A percentile compares a stretch with the other conserved stretches of the same genome.
Conservation (phyloP, 1,284 basidiomycete species). For the Pseudozyma pruni region DNA sequence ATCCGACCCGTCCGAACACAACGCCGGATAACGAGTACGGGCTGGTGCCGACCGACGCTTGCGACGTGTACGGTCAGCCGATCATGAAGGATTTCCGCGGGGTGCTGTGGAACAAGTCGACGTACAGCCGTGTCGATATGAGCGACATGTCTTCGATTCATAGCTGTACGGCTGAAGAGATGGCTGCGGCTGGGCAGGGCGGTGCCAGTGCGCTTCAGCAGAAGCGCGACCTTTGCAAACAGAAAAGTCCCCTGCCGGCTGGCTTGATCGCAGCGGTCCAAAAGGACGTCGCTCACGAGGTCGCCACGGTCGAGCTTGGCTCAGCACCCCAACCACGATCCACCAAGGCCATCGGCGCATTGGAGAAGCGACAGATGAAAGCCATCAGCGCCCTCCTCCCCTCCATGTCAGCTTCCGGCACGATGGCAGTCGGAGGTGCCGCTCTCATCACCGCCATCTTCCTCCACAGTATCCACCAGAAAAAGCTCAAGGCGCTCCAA, state of each 20-base stretch:
- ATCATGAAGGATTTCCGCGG: constrained; percentile 27
- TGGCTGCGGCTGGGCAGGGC: background rate
- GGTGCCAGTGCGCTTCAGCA: background rate
- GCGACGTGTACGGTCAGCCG: constrained; percentile 20
- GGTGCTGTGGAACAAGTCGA: constrained; percentile 35
- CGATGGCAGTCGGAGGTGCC: constrained; percentile 7
- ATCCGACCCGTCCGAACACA: constrained; percentile 16
- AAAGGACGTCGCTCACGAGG: background rate
- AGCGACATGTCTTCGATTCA: constrained; percentile 17
- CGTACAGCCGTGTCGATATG: constrained; percentile 12
- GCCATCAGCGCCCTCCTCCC: constrained; percentile 3
- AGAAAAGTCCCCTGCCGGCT: background rate
- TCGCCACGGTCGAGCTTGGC: background rate
- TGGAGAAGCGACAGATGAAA: constrained; percentile 16
- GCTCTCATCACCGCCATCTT: constrained; percentile 16
- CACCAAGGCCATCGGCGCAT: too few species aligned
- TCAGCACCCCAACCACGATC: background rate
- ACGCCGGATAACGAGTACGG: constrained; percentile 33
- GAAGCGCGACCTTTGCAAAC: constrained; percentile 9
- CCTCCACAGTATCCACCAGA: constrained; percentile 25
- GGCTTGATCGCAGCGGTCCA: constrained; percentile 5
- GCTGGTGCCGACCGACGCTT: constrained; percentile 8
- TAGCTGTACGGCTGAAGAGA: constrained; percentile 7
- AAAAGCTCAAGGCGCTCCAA: constrained; percentile 9
- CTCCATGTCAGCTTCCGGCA: constrained; percentile 5